Conservation (phyloP, 495 filamentous ascomycete species). For the Podospora pseudopauciseta region DNA sequence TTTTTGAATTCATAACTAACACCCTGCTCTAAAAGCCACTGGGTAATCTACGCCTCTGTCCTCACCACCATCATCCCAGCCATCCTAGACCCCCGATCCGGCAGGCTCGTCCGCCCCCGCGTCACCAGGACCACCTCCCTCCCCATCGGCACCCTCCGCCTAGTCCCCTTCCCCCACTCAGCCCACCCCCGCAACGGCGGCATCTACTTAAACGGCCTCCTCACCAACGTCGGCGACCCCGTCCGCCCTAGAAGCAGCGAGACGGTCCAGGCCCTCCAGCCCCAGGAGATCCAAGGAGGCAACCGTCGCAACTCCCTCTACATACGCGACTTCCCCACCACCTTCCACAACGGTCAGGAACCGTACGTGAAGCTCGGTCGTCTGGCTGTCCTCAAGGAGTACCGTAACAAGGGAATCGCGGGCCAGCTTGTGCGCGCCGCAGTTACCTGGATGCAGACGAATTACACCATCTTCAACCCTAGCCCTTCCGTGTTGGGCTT, state of each 20-base stretch:
- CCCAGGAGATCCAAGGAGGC: slow-evolving; percentile 2
- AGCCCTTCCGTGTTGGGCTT: slow-evolving; percentile 43
- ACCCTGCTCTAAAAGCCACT: slow-evolving; percentile 55
- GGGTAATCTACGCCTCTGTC: slow-evolving; percentile 66
- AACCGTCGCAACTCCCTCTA: slow-evolving; percentile 24
- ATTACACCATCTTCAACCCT: slow-evolving; percentile 53
- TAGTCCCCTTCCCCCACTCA: slow-evolving; percentile 72
- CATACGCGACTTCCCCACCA: slow-evolving; percentile 40
- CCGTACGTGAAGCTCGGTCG: slow-evolving; percentile 76
- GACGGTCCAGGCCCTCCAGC: background rate
- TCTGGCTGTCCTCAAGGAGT: slow-evolving; percentile 61
- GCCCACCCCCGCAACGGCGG: slow-evolving; percentile 52
- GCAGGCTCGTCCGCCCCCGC: slow-evolving; percentile 28
- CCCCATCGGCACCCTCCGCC: slow-evolving; percentile 69
- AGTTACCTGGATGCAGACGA: slow-evolving; percentile 55
- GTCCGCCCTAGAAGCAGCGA: slow-evolving; percentile 13
- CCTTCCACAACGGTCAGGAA: slow-evolving; percentile 55
- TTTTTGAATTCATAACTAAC: background rate
- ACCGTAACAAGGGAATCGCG: slow-evolving; percentile 60
- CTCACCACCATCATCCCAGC: slow-evolving; percentile 36
- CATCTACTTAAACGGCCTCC: slow-evolving; percentile 35
- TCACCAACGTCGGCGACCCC: slow-evolving; percentile 22
- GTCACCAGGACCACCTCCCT: slow-evolving; percentile 35
- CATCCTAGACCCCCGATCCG: slow-evolving; percentile 30
- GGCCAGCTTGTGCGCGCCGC: slow-evolving; percentile 59